These are phyloP conservation scores for Rheum nobile DNA, from an alignment of 148 eudicot genomes.

Conservation along the genomic window DNA sequence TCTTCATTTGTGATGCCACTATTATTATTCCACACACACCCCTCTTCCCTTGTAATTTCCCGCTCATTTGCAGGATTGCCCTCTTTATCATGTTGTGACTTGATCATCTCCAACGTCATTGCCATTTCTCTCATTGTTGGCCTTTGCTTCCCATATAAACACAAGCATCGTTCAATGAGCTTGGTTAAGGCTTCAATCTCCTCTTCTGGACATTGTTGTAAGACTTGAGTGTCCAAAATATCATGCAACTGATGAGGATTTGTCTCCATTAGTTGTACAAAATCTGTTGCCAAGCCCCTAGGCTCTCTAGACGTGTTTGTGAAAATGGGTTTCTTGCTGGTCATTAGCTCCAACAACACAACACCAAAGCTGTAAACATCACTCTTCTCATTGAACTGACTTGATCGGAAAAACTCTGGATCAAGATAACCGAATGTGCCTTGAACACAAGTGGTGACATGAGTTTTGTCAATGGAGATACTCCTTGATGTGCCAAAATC, in stretches of 20 bases:
- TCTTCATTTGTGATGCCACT: not conserved
- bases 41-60: not conserved
- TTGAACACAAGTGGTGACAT: not conserved
- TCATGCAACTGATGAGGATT: not conserved
- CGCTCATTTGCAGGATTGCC: not conserved
- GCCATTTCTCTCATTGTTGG: not conserved
- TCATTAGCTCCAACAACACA: not conserved
- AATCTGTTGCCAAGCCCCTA: not conserved
- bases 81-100: not conserved
- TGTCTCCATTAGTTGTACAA: not conserved
- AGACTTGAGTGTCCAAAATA: not conserved
- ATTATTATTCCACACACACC: not conserved
- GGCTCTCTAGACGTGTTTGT: not conserved
- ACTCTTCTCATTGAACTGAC: not conserved
- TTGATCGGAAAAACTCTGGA: not conserved
- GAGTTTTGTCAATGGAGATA: not conserved
- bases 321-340: not conserved
- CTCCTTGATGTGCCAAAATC: not conserved
- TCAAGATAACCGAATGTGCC: not conserved
- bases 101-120: not conserved
- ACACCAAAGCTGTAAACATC: not conserved
- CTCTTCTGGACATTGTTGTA: not conserved
- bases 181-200: not conserved
- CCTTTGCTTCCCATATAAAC: not conserved
- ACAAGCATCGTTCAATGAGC: not conserved